Evolutionary conservation across 1,284 basidiomycete genomes (phyloP).

Genomic region (Moesziomyces sp.): DNA sequence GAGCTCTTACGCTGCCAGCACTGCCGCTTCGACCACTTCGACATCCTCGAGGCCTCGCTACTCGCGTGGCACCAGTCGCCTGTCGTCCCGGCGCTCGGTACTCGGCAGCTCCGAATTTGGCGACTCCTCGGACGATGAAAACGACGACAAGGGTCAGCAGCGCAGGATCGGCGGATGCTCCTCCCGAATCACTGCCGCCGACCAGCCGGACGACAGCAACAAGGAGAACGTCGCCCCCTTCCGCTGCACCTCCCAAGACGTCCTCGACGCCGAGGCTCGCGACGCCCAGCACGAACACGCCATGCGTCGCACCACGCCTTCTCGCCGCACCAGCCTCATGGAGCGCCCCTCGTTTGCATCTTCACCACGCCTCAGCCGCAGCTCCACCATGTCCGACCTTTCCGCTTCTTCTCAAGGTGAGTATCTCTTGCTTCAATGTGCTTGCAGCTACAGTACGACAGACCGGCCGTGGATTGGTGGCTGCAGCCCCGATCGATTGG

Average conservation of each 20-base stretch:
- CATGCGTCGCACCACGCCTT: conserved; percentile 45
- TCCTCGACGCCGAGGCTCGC: conserved; percentile 43
- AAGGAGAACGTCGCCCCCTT: conserved; percentile 66
- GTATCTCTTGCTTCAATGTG: background rate
- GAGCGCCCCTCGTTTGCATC: conserved; percentile 26
- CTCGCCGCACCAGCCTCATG: conserved; percentile 44
- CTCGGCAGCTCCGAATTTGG: conserved; percentile 44
- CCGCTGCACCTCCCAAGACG: conserved; percentile 36
- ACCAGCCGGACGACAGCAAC: conserved; percentile 60
- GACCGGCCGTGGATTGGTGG: background rate
- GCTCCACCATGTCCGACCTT: conserved; percentile 33
- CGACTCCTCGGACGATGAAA: conserved; percentile 50
- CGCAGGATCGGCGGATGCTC: conserved; percentile 54
- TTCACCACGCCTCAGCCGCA: conserved; percentile 33
- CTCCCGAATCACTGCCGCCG: conserved; percentile 5
- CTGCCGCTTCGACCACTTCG: conserved; percentile 17
- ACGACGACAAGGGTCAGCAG: conserved; percentile 8
- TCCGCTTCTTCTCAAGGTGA: conserved; percentile 28
- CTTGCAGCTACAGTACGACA: too few relatives aligned
- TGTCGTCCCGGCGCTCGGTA: conserved; percentile 38
- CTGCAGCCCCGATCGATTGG: conserved; percentile 24
- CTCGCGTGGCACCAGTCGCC: conserved; percentile 16
- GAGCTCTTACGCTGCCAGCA: conserved; percentile 4
- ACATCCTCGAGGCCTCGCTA: conserved; percentile 18
- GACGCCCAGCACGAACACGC: conserved; percentile 50